Conservation (phyloP, 2,329 filamentous ascomycete species). For the Aspergillus versicolor region DNA sequence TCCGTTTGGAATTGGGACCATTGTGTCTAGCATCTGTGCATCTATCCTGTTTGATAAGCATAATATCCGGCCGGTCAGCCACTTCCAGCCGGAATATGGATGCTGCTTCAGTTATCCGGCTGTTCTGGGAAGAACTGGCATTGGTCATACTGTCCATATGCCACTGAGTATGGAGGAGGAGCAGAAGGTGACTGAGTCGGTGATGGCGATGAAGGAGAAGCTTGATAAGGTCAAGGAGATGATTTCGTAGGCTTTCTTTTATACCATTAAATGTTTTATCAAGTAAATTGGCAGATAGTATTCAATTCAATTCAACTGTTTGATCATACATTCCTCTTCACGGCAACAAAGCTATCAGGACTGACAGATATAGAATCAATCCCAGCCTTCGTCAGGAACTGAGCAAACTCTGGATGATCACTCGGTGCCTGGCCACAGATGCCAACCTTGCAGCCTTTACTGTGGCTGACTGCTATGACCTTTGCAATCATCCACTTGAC, state of each 20-base stretch:
- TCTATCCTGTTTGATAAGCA: slow-evolving; percentile 51
- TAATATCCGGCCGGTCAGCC: slow-evolving; percentile 50
- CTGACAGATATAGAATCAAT: slow-evolving; percentile 44
- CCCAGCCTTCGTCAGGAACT: slow-evolving; percentile 35
- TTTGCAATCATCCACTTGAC: slow-evolving; percentile 42
- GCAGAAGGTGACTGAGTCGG: neutral
- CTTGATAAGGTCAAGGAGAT: neutral
- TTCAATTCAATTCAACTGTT: neutral
- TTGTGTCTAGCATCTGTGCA: slow-evolving; percentile 50
- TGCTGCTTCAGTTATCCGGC: slow-evolving; percentile 54
- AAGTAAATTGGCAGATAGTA: too few relatives aligned
- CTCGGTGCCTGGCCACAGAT: slow-evolving; percentile 43
- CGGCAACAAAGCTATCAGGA: slow-evolving; percentile 40
- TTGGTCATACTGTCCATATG: slow-evolving; percentile 36
- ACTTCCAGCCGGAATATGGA: slow-evolving; percentile 48
- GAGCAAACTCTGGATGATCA: slow-evolving; percentile 40
- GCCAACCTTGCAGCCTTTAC: slow-evolving; percentile 37
- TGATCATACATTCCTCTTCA: slow-evolving; percentile 24
- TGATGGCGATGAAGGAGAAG: neutral
- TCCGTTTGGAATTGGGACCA: slow-evolving; percentile 51
- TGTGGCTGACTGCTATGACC: slow-evolving; percentile 31
- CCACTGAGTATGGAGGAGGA: slow-evolving; percentile 20
- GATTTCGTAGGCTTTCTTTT: neutral
- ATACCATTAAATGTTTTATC: neutral
- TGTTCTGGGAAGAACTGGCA: slow-evolving; percentile 49